These are phyloP conservation scores for Psidium friedrichsthalianum DNA, from an alignment of 345 rosid species.

Conservation along the genomic window DNA sequence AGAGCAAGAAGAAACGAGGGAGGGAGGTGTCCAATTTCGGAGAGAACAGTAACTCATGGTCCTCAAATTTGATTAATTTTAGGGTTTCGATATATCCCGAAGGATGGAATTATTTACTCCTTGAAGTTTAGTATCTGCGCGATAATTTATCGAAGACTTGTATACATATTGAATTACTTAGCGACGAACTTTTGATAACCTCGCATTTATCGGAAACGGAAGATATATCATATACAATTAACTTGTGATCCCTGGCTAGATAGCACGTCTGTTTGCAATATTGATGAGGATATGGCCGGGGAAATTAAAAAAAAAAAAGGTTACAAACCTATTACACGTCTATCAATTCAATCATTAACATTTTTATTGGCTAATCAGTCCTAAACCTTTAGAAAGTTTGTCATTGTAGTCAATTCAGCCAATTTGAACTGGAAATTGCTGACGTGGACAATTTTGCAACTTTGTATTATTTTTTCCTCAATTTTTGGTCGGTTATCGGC, in stretches of 20 bases:
- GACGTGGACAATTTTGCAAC: no score
- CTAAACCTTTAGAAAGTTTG: no score
- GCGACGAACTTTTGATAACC: neutral
- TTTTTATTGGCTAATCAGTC: no score
- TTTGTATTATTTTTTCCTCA: no score
- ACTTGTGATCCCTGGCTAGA: neutral
- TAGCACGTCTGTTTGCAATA: neutral
- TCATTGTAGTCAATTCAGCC: no score
- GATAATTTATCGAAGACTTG: neutral
- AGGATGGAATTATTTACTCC: neutral
- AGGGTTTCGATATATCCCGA: neutral
- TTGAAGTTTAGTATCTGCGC: neutral
- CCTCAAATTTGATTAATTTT: neutral
- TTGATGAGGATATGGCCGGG: neutral
- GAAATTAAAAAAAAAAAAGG: no score
- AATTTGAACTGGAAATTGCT: no score
- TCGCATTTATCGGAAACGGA: neutral
- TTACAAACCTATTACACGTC: no score
- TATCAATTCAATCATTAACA: no score
- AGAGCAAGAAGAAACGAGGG: neutral
- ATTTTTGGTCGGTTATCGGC: no score
- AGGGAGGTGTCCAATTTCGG: neutral
- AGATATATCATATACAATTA: neutral
- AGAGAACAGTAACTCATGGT: neutral
- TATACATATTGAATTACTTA: neutral